phyloP scores from a whole-genome alignment of 2,329 filamentous ascomycete genomes.

The Fusarium falciforme region DNA sequence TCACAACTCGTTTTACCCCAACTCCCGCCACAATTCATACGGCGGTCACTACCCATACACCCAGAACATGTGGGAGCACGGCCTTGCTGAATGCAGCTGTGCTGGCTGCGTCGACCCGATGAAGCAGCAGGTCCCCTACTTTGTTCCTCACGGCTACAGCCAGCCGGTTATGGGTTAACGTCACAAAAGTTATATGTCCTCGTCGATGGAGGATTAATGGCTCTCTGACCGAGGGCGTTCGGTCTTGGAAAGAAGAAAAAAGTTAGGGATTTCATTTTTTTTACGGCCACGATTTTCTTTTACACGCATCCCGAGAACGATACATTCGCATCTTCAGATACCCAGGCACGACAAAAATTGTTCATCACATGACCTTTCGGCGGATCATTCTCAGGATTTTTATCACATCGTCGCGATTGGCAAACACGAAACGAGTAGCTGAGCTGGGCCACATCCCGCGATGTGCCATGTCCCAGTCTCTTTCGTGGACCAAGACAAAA shows the following conservation, averaged over 20 bases:
- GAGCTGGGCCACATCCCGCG: neutral
- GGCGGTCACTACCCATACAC: conserved; percentile 58
- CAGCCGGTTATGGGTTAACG: conserved; percentile 67
- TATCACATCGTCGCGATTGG: conserved; percentile 24
- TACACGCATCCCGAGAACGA: conserved; percentile 48
- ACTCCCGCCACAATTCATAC: conserved; percentile 56
- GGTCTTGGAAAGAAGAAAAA: conserved; percentile 45
- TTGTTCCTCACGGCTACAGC: conserved; percentile 60
- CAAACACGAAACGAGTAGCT: conserved; percentile 14
- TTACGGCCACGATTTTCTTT: conserved; percentile 49
- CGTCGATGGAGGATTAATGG: conserved; percentile 31
- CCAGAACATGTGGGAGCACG: conserved; percentile 64
- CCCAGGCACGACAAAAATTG: conserved; percentile 53
- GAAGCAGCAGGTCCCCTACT: conserved; percentile 62
- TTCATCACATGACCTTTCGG: conserved; percentile 45
- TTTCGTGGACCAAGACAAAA: neutral
- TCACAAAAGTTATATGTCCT: conserved; percentile 27
- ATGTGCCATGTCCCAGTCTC: neutral
- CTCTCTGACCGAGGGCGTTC: conserved; percentile 24
- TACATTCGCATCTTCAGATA: conserved; percentile 53
- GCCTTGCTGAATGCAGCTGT: conserved; percentile 62
- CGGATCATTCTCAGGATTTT: conserved; percentile 44
- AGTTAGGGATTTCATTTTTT: conserved; percentile 43
- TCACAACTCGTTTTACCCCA: conserved; percentile 54
- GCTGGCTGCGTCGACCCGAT: conserved; percentile 57